phyloP scores from a whole-genome alignment of 192 early-diverging fungal genomes.

The Entomortierella parvispora region DNA sequence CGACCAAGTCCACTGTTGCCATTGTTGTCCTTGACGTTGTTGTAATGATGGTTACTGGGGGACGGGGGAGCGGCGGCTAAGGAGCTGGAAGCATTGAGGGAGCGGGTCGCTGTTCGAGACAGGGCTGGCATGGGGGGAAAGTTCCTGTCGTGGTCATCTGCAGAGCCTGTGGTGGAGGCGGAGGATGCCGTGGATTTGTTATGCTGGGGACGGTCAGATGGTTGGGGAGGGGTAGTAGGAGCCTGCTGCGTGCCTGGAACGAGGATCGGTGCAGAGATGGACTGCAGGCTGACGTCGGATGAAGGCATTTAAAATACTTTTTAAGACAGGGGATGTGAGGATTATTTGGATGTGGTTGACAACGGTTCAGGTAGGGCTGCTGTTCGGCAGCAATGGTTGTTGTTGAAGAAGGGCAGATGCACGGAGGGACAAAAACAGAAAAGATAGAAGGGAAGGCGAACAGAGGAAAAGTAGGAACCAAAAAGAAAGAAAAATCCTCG shows the following conservation, averaged over 20 bases:
- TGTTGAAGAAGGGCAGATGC: no score
- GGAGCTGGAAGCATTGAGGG: background rate
- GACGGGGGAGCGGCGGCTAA: background rate
- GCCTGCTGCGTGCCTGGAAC: slow-evolving; percentile 39
- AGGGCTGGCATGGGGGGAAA: background rate
- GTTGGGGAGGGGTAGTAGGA: slow-evolving; percentile 23
- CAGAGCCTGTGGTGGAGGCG: background rate
- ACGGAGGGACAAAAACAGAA: background rate
- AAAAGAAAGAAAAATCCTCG: background rate
- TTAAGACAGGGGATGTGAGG: no score
- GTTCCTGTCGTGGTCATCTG: background rate
- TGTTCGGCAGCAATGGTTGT: no score
- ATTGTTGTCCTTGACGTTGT: slow-evolving; percentile 15
- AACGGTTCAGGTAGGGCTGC: no score
- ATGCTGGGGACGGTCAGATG: no score
- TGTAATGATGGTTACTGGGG: background rate
- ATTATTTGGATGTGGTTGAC: no score
- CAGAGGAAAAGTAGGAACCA: no score
- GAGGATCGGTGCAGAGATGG: slow-evolving; percentile 46
- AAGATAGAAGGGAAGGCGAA: background rate
- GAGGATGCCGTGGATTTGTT: no score
- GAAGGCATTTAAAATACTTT: slow-evolving; percentile 21
- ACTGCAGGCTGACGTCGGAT: slow-evolving; percentile 22
- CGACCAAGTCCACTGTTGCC: slow-evolving; percentile 23
- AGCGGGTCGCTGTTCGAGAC: background rate